Base-by-base conservation (phyloP, 2,329 filamentous ascomycete species). In the Madurella fahalii region DNA sequence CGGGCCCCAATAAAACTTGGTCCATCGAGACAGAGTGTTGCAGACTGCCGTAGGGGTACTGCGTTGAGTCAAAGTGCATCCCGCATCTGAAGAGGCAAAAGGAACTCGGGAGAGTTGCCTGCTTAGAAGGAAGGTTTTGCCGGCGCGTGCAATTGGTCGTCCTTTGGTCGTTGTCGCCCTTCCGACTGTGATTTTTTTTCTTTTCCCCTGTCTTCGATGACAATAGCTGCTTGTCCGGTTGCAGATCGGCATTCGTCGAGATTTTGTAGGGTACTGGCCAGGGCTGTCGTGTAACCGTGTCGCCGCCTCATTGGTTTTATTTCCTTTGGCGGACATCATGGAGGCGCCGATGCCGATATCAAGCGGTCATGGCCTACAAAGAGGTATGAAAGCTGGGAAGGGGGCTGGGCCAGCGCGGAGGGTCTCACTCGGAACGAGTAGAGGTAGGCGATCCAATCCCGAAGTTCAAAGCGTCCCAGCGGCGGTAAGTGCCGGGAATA, bases 301-400 rank as follows among this genome's bases (percentile, higher is more conserved):
- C 16, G 9, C 49, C 16, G 25, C 25, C 25, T 25, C 25, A 7
- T 25, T 25, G 25, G 25, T 25, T 25, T 15, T 16, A 8, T 30
- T 32, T 16, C 37, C 60, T 58, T 60, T 61, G 64, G 58, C 59
- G 31, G 57, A 62, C 57, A 40, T 59, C 51, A 17, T 25, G 64
- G 56, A 41, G 71, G 69, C 54, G 71, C 68, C 43, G 72, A 74
- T 41, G 67, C 70, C 54, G 71, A 71, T 63, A 71, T 67, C 59
- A 71, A 66, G 55, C 71, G 70, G 63, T 73, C 69, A 57, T 78
- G 70, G 60, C 73, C 72, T 57, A 74, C 72, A 54, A 81, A 71
- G 61, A 80, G 71, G 58, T 74, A 69, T 43, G 77, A 75, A 54
- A 81, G 72, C 63, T 72, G 72, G 39, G 77, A 81, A 18, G 77